Evolutionary conservation across 139 green algal genomes (phyloP).

Genomic region (Micractinium sp.): DNA sequence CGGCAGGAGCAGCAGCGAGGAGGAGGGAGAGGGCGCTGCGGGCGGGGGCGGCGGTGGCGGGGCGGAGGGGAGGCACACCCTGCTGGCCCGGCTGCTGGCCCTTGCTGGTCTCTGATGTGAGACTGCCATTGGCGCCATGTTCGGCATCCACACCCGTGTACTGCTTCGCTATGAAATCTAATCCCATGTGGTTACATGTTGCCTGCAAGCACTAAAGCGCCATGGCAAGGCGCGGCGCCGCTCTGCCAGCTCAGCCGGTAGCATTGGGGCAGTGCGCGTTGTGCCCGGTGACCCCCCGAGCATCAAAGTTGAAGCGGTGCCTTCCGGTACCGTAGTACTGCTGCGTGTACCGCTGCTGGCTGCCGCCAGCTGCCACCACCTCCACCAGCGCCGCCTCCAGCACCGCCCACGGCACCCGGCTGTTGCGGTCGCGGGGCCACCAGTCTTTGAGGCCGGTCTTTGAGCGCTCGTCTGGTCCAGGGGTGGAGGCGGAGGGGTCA

Average conservation of each 20-base stretch:
- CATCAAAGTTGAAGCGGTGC: slow-evolving; percentile 7
- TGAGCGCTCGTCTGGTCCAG: not conserved
- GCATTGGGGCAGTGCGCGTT: slow-evolving; percentile 9
- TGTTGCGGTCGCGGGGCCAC: slow-evolving; percentile 24
- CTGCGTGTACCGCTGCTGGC: slow-evolving; percentile 12
- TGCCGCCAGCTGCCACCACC: slow-evolving; percentile 1
- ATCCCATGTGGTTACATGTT: not conserved
- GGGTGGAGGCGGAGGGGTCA: slow-evolving; percentile 19
- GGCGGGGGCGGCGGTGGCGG: not conserved
- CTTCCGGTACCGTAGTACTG: not conserved
- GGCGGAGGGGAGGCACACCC: not conserved
- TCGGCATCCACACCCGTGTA: not conserved
- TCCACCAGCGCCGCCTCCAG: not conserved
- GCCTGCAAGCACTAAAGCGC: not conserved
- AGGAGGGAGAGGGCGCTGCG: no score
- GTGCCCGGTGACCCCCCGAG: not conserved
- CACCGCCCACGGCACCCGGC: slow-evolving; percentile 4
- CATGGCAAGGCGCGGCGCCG: not conserved
- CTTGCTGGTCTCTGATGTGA: no score
- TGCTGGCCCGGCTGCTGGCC: not conserved
- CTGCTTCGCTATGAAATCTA: not conserved
- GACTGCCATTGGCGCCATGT: not conserved
- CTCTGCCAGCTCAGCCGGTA: not conserved
- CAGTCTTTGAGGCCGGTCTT: not conserved
- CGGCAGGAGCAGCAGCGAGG: not conserved